A percentile compares a stretch with the other conserved stretches of the same genome.
Conservation (phyloP, 352 stramenopile species). For the Aphanomyces invadans region DNA sequence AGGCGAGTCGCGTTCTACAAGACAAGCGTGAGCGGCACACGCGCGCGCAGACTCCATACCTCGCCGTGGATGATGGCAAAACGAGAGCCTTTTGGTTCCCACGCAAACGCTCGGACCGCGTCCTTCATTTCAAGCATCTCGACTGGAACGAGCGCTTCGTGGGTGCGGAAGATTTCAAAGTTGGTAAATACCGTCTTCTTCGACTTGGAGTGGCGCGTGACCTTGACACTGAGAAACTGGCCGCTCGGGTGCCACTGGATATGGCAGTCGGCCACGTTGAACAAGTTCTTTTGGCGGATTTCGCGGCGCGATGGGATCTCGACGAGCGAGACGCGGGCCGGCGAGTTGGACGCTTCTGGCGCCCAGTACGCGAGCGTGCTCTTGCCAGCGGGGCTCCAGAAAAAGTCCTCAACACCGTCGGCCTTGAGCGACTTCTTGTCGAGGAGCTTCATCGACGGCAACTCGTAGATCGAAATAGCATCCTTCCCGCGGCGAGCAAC, state of each 20-base stretch:
- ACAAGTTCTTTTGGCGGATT: conserved; percentile 97
- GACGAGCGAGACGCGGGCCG: conserved; percentile 95
- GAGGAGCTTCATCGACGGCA: conserved; percentile 94
- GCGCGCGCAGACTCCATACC: conserved; percentile 21
- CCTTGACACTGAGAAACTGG: conserved; percentile 88
- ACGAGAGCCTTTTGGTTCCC: conserved; percentile 92
- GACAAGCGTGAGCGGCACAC: background rate
- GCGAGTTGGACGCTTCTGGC: conserved; percentile 90
- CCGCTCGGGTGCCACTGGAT: conserved; percentile 96
- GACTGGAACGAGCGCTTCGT: conserved; percentile 92
- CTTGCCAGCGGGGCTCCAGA: conserved; percentile 94
- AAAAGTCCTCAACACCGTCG: conserved; percentile 95
- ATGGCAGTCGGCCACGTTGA: conserved; percentile 93
- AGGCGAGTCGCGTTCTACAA: conserved; percentile 64
- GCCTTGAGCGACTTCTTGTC: conserved; percentile 95
- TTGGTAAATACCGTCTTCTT: conserved; percentile 99
- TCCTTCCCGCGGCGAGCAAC: conserved; percentile 91
- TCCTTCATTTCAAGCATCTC: conserved; percentile 98
- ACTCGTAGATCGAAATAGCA: conserved; percentile 91
- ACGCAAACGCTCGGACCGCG: conserved; percentile 93
- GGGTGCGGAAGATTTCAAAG: conserved; percentile 97
- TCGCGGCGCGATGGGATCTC: conserved; percentile 92
- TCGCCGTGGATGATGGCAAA: conserved; percentile 97
- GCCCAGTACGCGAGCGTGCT: conserved; percentile 95
- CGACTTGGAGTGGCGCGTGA: conserved; percentile 82